A percentile compares a stretch with the other conserved stretches of the same genome.
Conservation (phyloP, 768 basidiomycete genomes). For the Gautieria morchelliformis region DNA sequence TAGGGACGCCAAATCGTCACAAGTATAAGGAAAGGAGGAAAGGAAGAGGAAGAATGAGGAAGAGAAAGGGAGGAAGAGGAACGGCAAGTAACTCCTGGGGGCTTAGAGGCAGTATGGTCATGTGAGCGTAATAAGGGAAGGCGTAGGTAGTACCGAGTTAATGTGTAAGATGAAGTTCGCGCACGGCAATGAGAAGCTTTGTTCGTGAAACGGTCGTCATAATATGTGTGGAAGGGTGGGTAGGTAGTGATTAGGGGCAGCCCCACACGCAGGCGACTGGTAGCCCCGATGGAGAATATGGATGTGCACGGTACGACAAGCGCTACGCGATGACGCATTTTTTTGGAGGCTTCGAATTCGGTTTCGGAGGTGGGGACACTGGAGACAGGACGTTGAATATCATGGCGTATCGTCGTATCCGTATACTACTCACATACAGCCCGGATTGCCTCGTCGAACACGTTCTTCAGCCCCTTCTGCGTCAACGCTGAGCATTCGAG, state of each 20-base stretch:
- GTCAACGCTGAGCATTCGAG: slow-evolving; percentile 93
- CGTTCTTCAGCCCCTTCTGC: slow-evolving; percentile 97
- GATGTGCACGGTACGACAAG: background rate
- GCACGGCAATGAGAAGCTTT: background rate
- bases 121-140: background rate
- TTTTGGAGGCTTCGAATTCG: slow-evolving; percentile 12
- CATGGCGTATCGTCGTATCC: background rate
- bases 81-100: background rate
- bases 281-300: background rate
- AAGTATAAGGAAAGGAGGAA: background rate
- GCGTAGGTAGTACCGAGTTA: background rate
- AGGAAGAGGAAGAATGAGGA: background rate
- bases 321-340: slow-evolving; percentile 69
- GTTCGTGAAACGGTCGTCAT: slow-evolving; percentile 3
- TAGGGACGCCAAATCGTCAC: background rate
- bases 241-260: background rate
- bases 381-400: background rate
- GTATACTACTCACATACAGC: slow-evolving; percentile 68
- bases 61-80: background rate
- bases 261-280: background rate
- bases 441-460: slow-evolving; percentile 98
- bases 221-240: background rate
- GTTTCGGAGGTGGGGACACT: slow-evolving; percentile 11
- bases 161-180: background rate
- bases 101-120: background rate